Percentiles rank a stretch among this genome's conserved stretches.
Evolutionary conservation across 352 stramenopile genomes (phyloP).

Genomic region (Phytophthora melonis): DNA sequence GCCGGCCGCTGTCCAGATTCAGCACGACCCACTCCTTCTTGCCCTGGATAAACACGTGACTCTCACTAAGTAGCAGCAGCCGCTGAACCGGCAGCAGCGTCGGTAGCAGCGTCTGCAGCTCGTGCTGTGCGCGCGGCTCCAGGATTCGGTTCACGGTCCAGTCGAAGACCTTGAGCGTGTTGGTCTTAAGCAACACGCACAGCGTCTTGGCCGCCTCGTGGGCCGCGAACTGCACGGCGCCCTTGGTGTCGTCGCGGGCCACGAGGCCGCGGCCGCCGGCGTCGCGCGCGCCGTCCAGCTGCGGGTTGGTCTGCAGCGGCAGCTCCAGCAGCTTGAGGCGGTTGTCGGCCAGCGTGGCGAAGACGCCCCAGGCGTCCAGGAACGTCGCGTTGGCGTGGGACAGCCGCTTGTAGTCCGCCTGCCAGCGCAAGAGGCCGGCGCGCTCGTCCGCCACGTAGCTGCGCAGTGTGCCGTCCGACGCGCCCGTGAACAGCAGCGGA

Average conservation of each 20-base stretch:
- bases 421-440: slow-evolving; percentile 49
- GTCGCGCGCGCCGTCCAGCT: slow-evolving; percentile 43
- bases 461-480: slow-evolving; percentile 67
- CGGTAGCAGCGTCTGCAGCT: slow-evolving; percentile 47
- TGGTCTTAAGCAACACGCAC: slow-evolving; percentile 65
- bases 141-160: slow-evolving; percentile 70
- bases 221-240: slow-evolving; percentile 57
- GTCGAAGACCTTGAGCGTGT: slow-evolving; percentile 76
- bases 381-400: slow-evolving; percentile 63
- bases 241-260: slow-evolving; percentile 70
- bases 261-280: slow-evolving; percentile 33
- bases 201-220: slow-evolving; percentile 69
- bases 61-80: slow-evolving; percentile 72
- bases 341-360: slow-evolving; percentile 61
- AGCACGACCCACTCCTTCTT: slow-evolving; percentile 72
- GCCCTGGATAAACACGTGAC: slow-evolving; percentile 66
- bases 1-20: slow-evolving; percentile 68
- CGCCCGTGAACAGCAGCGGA: slow-evolving; percentile 66
- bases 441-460: slow-evolving; percentile 54
- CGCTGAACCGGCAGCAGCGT: slow-evolving; percentile 54
- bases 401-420: slow-evolving; percentile 70
- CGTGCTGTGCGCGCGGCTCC: slow-evolving; percentile 64
- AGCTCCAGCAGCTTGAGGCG: slow-evolving; percentile 72
- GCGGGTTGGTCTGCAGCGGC: slow-evolving; percentile 52
- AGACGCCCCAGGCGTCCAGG: slow-evolving; percentile 78